Evolutionary conservation across 2,329 filamentous ascomycete species (phyloP).

Genomic region (Volutella citrinella): DNA sequence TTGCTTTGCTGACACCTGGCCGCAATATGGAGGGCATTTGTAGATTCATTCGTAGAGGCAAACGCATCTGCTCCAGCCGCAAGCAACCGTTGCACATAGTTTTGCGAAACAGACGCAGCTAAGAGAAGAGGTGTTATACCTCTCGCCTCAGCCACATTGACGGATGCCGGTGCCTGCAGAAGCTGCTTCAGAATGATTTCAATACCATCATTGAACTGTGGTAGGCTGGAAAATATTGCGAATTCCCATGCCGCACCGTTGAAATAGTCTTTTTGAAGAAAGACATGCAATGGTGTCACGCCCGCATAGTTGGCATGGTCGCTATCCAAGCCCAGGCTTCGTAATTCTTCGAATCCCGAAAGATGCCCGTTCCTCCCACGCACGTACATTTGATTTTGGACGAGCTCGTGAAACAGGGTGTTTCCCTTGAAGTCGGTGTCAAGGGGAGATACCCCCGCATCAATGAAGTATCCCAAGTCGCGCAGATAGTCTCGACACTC

Average conservation of each 20-base stretch:
- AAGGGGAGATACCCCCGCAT: slow-evolving; percentile 9
- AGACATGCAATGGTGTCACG: slow-evolving; percentile 14
- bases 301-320: slow-evolving; percentile 11
- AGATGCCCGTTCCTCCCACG: no score
- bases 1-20: slow-evolving; percentile 14
- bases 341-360: slow-evolving; percentile 1
- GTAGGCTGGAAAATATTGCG: no score
- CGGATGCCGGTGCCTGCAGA: neutral
- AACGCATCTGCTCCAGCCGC: slow-evolving; percentile 15
- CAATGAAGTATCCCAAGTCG: slow-evolving; percentile 7
- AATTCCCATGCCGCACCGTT: no score
- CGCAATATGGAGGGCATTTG: slow-evolving; percentile 17
- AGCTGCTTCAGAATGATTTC: slow-evolving; percentile 11
- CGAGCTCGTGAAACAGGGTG: slow-evolving; percentile 15
- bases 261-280: no score
- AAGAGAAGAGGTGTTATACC: slow-evolving; percentile 16
- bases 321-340: slow-evolving; percentile 6
- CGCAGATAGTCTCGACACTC: slow-evolving; percentile 6
- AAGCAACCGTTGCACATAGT: slow-evolving; percentile 8
- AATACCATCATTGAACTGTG: slow-evolving; percentile 3
- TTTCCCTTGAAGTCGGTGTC: slow-evolving; percentile 13
- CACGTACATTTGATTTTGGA: neutral
- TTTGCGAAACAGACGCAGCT: slow-evolving; percentile 11
- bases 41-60: slow-evolving; percentile 8
- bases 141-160: slow-evolving; percentile 5